These are phyloP conservation scores for Blastobotrys illinoisensis DNA, from an alignment of 1,139 yeast species.

Conservation along the genomic window DNA sequence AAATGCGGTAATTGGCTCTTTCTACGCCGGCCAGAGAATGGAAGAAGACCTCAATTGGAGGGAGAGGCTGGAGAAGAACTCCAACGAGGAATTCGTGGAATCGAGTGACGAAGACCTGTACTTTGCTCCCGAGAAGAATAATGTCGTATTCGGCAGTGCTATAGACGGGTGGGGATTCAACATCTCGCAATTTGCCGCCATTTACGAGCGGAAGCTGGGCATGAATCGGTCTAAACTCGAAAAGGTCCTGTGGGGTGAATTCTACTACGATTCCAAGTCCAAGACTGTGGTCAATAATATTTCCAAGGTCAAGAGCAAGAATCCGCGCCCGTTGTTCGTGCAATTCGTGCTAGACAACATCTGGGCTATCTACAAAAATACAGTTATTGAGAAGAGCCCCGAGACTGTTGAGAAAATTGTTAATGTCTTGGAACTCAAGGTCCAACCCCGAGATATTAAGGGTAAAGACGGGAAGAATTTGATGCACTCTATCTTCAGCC, in stretches of 20 bases:
- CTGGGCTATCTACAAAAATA: constrained; percentile 83
- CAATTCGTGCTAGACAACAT: constrained; percentile 81
- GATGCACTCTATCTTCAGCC: constrained; percentile 69
- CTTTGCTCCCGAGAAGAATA: constrained; percentile 83
- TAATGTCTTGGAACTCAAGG: constrained; percentile 58
- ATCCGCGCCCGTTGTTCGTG: constrained; percentile 75
- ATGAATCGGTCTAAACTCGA: constrained; percentile 73
- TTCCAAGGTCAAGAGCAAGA: constrained; percentile 43
- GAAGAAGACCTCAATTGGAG: constrained; percentile 83
- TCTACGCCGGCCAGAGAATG: constrained; percentile 91
- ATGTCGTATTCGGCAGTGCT: constrained; percentile 92
- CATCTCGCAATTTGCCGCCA: constrained; percentile 78
- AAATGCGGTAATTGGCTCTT: constrained; percentile 89
- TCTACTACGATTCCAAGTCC: constrained; percentile 79
- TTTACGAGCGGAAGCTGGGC: constrained; percentile 80
- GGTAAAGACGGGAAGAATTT: constrained; percentile 69
- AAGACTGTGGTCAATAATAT: constrained; percentile 51
- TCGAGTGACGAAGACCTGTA: constrained; percentile 78
- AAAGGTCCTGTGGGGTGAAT: constrained; percentile 96
- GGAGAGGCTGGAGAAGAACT: constrained; percentile 46
- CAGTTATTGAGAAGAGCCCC: constrained; percentile 58
- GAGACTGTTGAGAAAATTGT: constrained; percentile 74
- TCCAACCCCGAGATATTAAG: constrained; percentile 70
- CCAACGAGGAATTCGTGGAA: constrained; percentile 52
- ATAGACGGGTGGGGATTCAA: constrained; percentile 98